Percentiles rank a stretch among this genome's conserved stretches.
phyloP scores from a whole-genome alignment of 345 rosid genomes.

The Ricinus communis region DNA sequence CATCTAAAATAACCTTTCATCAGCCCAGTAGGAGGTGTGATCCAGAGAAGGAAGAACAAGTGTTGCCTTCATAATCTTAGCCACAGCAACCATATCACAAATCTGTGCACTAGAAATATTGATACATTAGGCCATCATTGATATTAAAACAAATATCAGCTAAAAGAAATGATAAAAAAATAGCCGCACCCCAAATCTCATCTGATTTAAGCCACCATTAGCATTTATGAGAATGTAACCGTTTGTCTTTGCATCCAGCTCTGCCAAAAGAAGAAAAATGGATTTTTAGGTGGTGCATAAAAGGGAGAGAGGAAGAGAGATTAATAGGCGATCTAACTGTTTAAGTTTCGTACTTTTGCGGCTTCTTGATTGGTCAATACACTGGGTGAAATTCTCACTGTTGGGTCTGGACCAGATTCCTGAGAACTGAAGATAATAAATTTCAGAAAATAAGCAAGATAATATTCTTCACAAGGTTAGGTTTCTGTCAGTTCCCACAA shows the following conservation, averaged over 20 bases:
- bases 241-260: constrained; percentile 63
- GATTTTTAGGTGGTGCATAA: neutral
- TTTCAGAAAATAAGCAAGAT: constrained; percentile 14
- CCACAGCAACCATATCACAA: constrained; percentile 95
- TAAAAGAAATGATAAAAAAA: constrained; percentile 31
- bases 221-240: constrained; percentile 88
- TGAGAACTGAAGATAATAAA: constrained; percentile 50
- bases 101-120: constrained; percentile 77
- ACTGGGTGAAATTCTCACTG: constrained; percentile 75
- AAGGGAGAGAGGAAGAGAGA: neutral
- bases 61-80: constrained; percentile 85
- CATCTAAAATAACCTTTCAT: constrained; percentile 67
- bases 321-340: neutral
- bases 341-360: constrained; percentile 57
- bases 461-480: neutral
- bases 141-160: constrained; percentile 3
- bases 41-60: constrained; percentile 93
- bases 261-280: constrained; percentile 43
- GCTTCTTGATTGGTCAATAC: constrained; percentile 54
- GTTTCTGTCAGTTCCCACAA: neutral
- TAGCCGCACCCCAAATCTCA: constrained; percentile 99
- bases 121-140: constrained; percentile 39
- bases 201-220: constrained; percentile 98
- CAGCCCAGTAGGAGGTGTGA: constrained; percentile 93
- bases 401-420: constrained; percentile 87